Evolutionary conservation across 177 flowering plant genomes (phyloP).

Genomic region (Vitis hybrid): DNA sequence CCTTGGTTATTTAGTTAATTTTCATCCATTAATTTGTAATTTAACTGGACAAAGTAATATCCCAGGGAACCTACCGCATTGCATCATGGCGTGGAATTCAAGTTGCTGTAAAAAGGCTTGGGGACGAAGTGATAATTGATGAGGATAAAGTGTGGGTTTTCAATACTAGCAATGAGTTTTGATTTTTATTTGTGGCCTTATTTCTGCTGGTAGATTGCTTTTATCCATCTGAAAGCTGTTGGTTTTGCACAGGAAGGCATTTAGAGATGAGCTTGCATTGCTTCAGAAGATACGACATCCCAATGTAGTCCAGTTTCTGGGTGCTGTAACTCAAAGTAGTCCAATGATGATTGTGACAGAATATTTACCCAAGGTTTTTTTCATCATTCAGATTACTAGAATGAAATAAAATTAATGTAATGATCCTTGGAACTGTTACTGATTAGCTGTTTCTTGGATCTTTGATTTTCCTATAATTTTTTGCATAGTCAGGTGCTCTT

Average conservation of each 20-base stretch:
- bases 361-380: conserved; percentile 84
- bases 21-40: neutral
- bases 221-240: conserved; percentile 1
- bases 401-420: neutral
- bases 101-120: conserved; percentile 90
- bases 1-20: neutral
- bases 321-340: conserved; percentile 97
- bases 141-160: conserved; percentile 92
- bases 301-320: conserved; percentile 96
- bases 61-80: conserved; percentile 81
- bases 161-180: conserved; percentile 4
- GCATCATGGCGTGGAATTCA: conserved; percentile 91
- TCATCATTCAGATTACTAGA: neutral
- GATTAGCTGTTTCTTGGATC: neutral
- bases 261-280: conserved; percentile 91
- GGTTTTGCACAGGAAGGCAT: conserved; percentile 62
- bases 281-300: conserved; percentile 95
- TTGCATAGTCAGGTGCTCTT: neutral
- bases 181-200: conserved; percentile 1
- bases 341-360: conserved; percentile 99
- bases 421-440: neutral
- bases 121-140: conserved; percentile 66
- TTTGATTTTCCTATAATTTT: neutral
- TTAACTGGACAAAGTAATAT: conserved; percentile 9
- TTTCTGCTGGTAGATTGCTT: conserved; percentile 3